A percentile compares a stretch with the other conserved stretches of the same genome.
Evolutionary conservation across 176 grass and related monocot genomes (phyloP).

Genomic region (Triticum monococcum): DNA sequence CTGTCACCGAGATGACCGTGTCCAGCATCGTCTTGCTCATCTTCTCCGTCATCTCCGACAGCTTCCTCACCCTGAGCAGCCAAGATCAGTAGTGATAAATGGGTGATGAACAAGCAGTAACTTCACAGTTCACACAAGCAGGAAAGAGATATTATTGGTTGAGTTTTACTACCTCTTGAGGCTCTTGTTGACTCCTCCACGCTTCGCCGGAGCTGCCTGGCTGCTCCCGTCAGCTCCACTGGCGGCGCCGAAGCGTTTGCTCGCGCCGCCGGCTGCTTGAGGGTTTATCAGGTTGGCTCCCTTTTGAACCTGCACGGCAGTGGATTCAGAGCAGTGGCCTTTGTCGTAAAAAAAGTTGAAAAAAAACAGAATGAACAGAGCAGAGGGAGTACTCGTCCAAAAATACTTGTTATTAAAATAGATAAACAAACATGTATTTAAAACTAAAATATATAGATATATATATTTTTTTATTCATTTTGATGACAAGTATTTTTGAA

Average conservation of each 20-base stretch:
- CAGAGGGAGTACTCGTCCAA: too few relatives aligned
- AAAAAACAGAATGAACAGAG: too few relatives aligned
- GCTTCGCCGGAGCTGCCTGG: slow-evolving; percentile 24
- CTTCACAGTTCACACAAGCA: background rate
- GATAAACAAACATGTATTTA: too few relatives aligned
- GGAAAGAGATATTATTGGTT: background rate
- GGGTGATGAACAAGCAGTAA: background rate
- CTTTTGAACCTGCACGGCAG: slow-evolving; percentile 57
- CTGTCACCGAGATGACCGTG: slow-evolving; percentile 59
- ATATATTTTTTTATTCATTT: too few relatives aligned
- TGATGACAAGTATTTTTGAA: too few relatives aligned
- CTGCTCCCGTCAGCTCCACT: slow-evolving; percentile 23
- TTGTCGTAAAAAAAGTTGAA: background rate
- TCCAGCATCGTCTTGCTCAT: slow-evolving; percentile 84
- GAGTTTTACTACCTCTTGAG: slow-evolving; percentile 59
- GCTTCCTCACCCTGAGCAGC: slow-evolving; percentile 63
- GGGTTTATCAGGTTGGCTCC: slow-evolving; percentile 75
- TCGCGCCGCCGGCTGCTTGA: slow-evolving; percentile 34
- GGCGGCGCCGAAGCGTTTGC: slow-evolving; percentile 1
- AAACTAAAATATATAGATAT: too few relatives aligned
- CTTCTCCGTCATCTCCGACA: slow-evolving; percentile 93
- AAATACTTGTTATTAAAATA: too few relatives aligned
- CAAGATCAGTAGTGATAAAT: background rate
- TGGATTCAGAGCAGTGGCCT: background rate
- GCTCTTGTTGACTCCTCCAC: slow-evolving; percentile 60